A percentile compares a stretch with the other conserved stretches of the same genome.
These are phyloP conservation scores for Plectosphaerella plurivora DNA, from an alignment of 2,329 filamentous ascomycete species.

Conservation along the genomic window DNA sequence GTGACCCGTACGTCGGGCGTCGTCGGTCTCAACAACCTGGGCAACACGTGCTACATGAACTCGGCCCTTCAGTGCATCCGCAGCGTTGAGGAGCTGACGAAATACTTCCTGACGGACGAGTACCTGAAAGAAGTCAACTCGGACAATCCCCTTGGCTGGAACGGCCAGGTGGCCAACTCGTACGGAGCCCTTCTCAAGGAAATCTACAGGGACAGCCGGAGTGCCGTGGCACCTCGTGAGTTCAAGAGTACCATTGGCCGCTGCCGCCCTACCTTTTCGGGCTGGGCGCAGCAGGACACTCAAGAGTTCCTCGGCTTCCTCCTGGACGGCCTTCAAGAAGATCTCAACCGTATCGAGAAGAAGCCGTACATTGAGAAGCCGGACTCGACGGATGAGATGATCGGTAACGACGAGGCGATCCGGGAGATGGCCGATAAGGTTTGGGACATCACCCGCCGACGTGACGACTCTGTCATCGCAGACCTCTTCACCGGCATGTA, in stretches of 20 bases:
- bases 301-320: constrained; percentile 96
- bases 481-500: constrained; percentile 98
- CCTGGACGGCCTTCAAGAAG: constrained; percentile 90
- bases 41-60: constrained; percentile 99
- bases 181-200: constrained; percentile 74
- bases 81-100: constrained; percentile 86
- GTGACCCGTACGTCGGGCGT: constrained; percentile 69
- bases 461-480: constrained; percentile 92
- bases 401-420: constrained; percentile 75
- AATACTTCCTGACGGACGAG: constrained; percentile 77
- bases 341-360: constrained; percentile 87
- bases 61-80: constrained; percentile 92
- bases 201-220: constrained; percentile 68
- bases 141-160: constrained; percentile 79
- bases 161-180: constrained; percentile 78
- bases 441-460: constrained; percentile 85
- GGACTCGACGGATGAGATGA: constrained; percentile 95
- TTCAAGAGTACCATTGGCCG: constrained; percentile 82
- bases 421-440: constrained; percentile 81
- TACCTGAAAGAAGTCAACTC: constrained; percentile 80
- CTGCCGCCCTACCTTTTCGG: constrained; percentile 81
- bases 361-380: constrained; percentile 98
- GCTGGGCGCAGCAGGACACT: constrained; percentile 94
- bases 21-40: constrained; percentile 82
- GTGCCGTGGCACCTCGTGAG: constrained; percentile 70